Base-by-base conservation (phyloP, 2,329 filamentous ascomycete species). In the Lasiodiplodia sp. region DNA sequence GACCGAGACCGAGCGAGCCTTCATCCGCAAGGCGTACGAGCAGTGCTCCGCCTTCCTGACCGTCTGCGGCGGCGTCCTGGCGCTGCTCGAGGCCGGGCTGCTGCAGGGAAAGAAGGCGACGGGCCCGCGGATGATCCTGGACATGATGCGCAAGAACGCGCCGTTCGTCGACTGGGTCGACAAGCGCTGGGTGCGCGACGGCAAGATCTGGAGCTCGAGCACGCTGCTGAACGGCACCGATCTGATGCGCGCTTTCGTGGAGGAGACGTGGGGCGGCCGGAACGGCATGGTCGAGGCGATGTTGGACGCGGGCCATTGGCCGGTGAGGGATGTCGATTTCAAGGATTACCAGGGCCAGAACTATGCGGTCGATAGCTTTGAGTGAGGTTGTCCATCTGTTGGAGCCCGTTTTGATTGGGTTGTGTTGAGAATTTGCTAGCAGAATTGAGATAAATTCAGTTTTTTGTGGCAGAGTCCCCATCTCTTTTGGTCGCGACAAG, bases 61-160 rank as follows among this genome's bases (percentile, higher is more conserved):
- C 62, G 76, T 83, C 69, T 83, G 82, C 68, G 80, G 75, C 12
- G 82, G 82, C 65, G 67, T 81, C 31, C 21, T 74, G 18, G 69
- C 74, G 7, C 76, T 78, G 3, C 71, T 78, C 1, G 68, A 74
- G 34, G 78, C 81, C 0, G 81, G 81, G 0, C 31, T 84, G 1
- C 70, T 83, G 4, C 62, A 75, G 2, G 79, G 76, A 6, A 81
- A 81, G 72, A 82, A 78, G 2, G 51, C 18, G 0, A 28, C n/a
- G 2, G 12, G 23, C 4, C 51, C 51, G 12, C 51, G 23, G 8
- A 31, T 66, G 4, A 52, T 80, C 23, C 53, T 83, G 1, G 68
- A 70, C 0, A 37, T 62, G 11, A 56, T 82, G n/a, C 72, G 74
- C 1, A 31, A 75, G 58, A 52, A 71, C 4, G 73, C 72, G 3